Percentiles rank a stretch among this genome's conserved stretches.
These are phyloP conservation scores for Coemansia sp. DNA, from an alignment of 192 early-diverging fungal genomes.

Conservation along the genomic window DNA sequence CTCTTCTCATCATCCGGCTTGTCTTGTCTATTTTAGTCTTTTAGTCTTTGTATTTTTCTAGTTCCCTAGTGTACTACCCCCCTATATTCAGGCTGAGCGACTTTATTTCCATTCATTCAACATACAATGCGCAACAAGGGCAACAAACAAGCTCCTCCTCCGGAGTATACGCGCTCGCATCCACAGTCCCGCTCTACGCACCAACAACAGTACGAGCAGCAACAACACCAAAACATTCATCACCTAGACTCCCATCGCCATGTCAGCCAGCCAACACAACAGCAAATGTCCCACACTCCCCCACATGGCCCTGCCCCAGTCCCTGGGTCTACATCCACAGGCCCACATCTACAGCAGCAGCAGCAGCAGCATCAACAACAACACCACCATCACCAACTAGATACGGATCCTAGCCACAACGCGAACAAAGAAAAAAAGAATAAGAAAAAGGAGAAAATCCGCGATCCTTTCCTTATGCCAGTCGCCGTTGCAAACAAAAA, in stretches of 20 bases:
- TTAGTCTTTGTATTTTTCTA: not conserved
- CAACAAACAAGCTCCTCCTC: not conserved
- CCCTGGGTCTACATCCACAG: not conserved
- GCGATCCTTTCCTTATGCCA: conserved; percentile 29
- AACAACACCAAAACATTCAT: not conserved
- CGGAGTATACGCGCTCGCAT: not conserved
- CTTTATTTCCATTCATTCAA: not conserved
- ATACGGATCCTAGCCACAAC: not conserved
- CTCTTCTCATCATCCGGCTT: not conserved
- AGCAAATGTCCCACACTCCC: conserved; percentile 1
- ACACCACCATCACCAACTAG: not conserved
- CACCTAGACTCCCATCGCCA: not conserved
- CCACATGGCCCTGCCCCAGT: not conserved
- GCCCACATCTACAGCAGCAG: not conserved
- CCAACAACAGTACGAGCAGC: not conserved
- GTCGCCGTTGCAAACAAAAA: conserved; percentile 24
- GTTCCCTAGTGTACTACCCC: too few species aligned
- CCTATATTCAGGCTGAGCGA: too few species aligned
- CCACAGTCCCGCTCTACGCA: not conserved
- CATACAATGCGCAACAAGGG: not conserved
- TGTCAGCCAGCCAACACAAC: not conserved
- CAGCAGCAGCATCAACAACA: not conserved
- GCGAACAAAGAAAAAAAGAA: not conserved
- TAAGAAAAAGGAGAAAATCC: conserved; percentile 10
- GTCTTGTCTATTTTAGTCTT: not conserved